Conservation (phyloP, 192 early-diverging fungal species). For the Coemansia erecta region DNA sequence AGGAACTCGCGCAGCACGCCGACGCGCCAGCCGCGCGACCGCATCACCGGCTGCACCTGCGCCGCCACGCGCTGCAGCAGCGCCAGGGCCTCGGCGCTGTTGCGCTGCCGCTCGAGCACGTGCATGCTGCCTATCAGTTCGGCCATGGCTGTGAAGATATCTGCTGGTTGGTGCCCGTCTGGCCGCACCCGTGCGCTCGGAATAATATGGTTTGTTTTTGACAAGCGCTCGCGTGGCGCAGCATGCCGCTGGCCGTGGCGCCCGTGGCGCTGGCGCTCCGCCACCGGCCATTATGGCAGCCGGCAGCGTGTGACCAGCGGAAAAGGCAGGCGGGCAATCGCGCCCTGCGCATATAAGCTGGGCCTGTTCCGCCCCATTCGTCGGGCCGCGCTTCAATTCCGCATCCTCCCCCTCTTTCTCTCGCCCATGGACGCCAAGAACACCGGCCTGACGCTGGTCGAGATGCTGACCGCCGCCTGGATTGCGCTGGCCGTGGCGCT, state of each 20-base stretch:
- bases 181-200: too few relatives aligned
- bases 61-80: constrained; percentile 36
- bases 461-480: neutral
- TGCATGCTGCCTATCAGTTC: constrained; percentile 32
- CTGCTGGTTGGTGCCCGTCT: too few relatives aligned
- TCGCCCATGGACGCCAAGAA: neutral
- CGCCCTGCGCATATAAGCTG: too few relatives aligned
- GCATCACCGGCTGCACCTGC: constrained; percentile 43
- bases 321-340: too few relatives aligned
- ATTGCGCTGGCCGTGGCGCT: neutral
- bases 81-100: constrained; percentile 11
- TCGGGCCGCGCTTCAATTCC: neutral
- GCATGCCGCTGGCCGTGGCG: too few relatives aligned
- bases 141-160: constrained; percentile 1
- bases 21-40: constrained; percentile 36
- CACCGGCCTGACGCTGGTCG: neutral
- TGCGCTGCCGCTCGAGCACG: constrained; percentile 25
- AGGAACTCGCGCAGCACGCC: constrained; percentile 32
- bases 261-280: too few relatives aligned
- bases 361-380: too few relatives aligned
- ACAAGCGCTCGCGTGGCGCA: too few relatives aligned
- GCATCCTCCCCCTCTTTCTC: neutral
- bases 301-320: too few relatives aligned
- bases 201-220: too few relatives aligned
- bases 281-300: too few relatives aligned